Conservation (phyloP, 2,329 filamentous ascomycete genomes). For the Xylariomycetidae sp. region DNA sequence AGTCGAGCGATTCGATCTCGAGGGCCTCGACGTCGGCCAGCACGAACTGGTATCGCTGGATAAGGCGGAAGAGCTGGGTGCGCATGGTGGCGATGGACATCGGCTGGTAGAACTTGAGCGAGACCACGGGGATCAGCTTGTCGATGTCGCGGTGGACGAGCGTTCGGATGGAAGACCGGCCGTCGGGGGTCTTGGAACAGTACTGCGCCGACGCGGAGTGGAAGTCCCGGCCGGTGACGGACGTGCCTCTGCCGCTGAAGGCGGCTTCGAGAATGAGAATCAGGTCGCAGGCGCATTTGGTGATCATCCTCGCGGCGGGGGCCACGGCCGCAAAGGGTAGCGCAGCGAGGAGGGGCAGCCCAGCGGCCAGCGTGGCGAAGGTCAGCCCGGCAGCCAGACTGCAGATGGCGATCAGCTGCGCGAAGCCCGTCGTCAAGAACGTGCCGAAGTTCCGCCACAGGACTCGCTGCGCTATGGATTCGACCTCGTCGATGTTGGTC, state of each 20-base stretch:
- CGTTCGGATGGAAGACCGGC: slow-evolving; percentile 6
- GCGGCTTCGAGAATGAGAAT: slow-evolving; percentile 14
- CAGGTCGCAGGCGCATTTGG: slow-evolving; percentile 18
- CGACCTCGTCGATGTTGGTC: slow-evolving; percentile 14
- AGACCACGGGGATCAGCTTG: slow-evolving; percentile 13
- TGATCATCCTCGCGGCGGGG: slow-evolving; percentile 15
- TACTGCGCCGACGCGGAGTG: slow-evolving; percentile 13
- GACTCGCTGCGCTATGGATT: slow-evolving; percentile 12
- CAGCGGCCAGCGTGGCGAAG: slow-evolving; percentile 17
- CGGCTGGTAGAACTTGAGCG: slow-evolving; percentile 14
- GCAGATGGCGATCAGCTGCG: slow-evolving; percentile 11
- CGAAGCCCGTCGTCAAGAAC: slow-evolving; percentile 16
- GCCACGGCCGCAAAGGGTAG: slow-evolving; percentile 15
- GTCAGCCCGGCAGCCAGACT: slow-evolving; percentile 14
- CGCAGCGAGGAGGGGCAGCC: slow-evolving; percentile 15
- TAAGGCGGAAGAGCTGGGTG: slow-evolving; percentile 10
- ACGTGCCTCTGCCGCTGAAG: slow-evolving; percentile 15
- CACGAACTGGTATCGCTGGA: slow-evolving; percentile 12
- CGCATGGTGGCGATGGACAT: slow-evolving; percentile 12
- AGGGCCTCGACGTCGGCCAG: slow-evolving; percentile 6
- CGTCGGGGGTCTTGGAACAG: slow-evolving; percentile 8
- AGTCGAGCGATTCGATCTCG: neutral
- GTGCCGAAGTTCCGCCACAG: slow-evolving; percentile 19
- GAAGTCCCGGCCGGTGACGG: slow-evolving; percentile 17
- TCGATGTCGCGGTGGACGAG: slow-evolving; percentile 14